These are phyloP conservation scores for Peribolospora kevripleyi DNA, from an alignment of 768 basidiomycete species.

Conservation along the genomic window DNA sequence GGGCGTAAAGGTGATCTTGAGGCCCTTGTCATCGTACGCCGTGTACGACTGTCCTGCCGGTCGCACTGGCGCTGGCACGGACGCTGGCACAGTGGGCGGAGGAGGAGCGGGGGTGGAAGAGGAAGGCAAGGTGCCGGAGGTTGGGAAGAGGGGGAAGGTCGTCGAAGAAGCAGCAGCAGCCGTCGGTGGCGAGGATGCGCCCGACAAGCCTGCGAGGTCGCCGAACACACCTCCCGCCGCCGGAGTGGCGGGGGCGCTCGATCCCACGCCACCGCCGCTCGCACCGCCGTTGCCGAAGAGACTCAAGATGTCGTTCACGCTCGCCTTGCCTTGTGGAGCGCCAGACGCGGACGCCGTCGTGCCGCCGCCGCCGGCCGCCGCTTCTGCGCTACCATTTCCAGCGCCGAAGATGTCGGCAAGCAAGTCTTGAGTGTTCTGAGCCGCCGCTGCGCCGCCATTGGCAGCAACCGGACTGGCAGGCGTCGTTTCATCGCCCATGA, in stretches of 20 bases:
- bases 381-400: constrained; percentile 15
- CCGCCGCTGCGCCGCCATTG: constrained; percentile 23
- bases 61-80: constrained; percentile 10
- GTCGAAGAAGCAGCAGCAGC: constrained; percentile 15
- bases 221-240: too few species aligned
- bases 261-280: constrained; percentile 6
- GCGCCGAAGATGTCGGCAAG: constrained; percentile 78
- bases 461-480: constrained; percentile 23
- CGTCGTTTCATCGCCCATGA: constrained; percentile 52
- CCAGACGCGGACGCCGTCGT: constrained; percentile 21
- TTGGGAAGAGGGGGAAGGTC: constrained; percentile 13
- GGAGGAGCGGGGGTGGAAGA: constrained; percentile 15
- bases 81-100: constrained; percentile 2
- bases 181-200: not conserved
- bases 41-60: constrained; percentile 35
- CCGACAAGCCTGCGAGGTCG: not conserved
- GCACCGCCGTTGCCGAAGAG: constrained; percentile 39
- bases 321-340: constrained; percentile 27
- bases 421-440: constrained; percentile 54
- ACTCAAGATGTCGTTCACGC: constrained; percentile 69
- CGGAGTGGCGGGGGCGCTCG: not conserved
- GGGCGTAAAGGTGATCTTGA: constrained; percentile 72
- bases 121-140: constrained; percentile 12
- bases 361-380: constrained; percentile 13
- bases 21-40: constrained; percentile 75